Percentiles rank a stretch among this genome's conserved stretches.
phyloP scores from a whole-genome alignment of 768 basidiomycete genomes.

The Albatrellus ellisii region DNA sequence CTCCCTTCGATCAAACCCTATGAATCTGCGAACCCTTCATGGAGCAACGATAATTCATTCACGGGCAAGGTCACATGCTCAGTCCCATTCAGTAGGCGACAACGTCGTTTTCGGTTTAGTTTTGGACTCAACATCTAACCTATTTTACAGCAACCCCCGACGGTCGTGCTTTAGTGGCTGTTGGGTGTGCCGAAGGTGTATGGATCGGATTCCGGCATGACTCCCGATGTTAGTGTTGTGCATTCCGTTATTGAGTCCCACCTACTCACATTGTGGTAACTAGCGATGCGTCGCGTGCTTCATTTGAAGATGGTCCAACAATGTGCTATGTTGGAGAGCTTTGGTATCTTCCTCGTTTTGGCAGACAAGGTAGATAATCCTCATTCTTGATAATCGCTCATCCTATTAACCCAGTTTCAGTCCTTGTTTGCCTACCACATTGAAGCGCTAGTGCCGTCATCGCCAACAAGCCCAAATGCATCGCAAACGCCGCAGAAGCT shows the following conservation, averaged over 20 bases:
- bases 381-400: not conserved
- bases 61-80: constrained; percentile 89
- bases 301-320: constrained; percentile 92
- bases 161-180: constrained; percentile 75
- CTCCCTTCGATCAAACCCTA: constrained; percentile 51
- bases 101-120: constrained; percentile 6
- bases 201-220: constrained; percentile 92
- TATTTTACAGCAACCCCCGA: constrained; percentile 62
- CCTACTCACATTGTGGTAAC: constrained; percentile 2
- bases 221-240: constrained; percentile 50
- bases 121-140: not conserved
- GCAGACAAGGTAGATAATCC: constrained; percentile 64
- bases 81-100: constrained; percentile 69
- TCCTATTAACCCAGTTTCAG: constrained; percentile 21
- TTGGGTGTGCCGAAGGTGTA: constrained; percentile 91
- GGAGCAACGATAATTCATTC: constrained; percentile 55
- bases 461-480: constrained; percentile 49
- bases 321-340: constrained; percentile 92
- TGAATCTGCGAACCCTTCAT: constrained; percentile 31
- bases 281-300: constrained; percentile 86
- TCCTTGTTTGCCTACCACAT: constrained; percentile 90
- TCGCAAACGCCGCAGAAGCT: constrained; percentile 82
- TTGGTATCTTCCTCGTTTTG: constrained; percentile 90
- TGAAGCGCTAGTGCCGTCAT: constrained; percentile 89
- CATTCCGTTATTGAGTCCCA: not conserved